Conservation (phyloP, 306 rosid species). For the Benincasa hispida region DNA sequence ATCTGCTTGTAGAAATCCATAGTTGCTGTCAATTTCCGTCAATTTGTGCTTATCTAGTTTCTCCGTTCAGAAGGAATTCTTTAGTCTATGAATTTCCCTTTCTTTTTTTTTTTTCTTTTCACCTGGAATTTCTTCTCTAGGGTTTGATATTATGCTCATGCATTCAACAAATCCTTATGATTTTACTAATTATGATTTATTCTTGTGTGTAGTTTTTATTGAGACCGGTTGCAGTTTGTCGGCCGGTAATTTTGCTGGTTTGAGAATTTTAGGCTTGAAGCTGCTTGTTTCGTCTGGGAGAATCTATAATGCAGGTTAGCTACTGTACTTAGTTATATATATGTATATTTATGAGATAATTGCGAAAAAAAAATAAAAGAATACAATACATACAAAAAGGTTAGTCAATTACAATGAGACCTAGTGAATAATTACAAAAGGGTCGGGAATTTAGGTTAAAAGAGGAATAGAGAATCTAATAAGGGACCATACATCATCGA, state of each 20-base stretch:
- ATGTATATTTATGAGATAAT: too few species aligned
- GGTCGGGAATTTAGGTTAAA: too few species aligned
- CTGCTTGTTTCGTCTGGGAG: not conserved
- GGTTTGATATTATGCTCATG: slow-evolving; percentile 1
- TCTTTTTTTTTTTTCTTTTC: not conserved
- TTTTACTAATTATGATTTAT: not conserved
- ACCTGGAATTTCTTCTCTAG: not conserved
- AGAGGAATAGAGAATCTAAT: too few species aligned
- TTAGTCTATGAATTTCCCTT: not conserved
- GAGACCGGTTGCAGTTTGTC: not conserved
- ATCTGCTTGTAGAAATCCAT: not conserved
- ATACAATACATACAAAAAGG: too few species aligned
- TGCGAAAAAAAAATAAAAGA: too few species aligned
- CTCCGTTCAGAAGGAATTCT: not conserved
- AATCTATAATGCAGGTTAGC: slow-evolving; percentile 8
- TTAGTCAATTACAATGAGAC: too few species aligned
- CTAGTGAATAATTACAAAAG: too few species aligned
- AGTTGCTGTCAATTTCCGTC: not conserved
- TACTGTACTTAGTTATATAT: not conserved
- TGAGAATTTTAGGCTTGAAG: slow-evolving; percentile 1
- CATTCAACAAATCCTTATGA: not conserved
- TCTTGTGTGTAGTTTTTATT: not conserved
- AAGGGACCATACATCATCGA: too few species aligned
- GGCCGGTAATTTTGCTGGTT: not conserved
- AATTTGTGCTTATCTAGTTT: not conserved